Evolutionary conservation across 169 alveolate species (phyloP), one percentile per base, ranked within the genome.

Genomic region (Babesia gibsoni): DNA sequence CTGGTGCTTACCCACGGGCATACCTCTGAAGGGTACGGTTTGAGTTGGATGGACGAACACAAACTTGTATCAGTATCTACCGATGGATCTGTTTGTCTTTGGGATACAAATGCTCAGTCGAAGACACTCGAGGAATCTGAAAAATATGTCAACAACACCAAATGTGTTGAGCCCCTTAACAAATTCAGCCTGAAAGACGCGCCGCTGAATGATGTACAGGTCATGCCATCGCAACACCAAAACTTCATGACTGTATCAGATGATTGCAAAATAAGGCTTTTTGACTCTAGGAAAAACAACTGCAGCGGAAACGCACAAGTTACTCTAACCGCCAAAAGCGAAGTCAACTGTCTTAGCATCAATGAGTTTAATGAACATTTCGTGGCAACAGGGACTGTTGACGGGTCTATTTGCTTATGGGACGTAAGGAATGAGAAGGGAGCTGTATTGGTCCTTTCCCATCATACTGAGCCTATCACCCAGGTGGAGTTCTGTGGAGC

Each of bases 21-120:
- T 82, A 73, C 90, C 23, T 83, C 91, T 54, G 98, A 95, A 49
- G 98, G 98, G 1, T 94, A 84, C 74, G 98, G 97, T 0, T 52
- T 91, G 27, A 81, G 94, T 56, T 95, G 98, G 98, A 90, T 86
- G 53, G 69, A 65, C 25, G 68, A 77, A 16, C 45, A 56, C 49
- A 67, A 67, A 27, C 84, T 95, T 18, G 92, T 92, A 22, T 93
- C 97, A 10, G 95, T 97, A n/a, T 91, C 96, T 23, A 91, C 93
- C 27, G 98, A 95, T 77, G 89, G 88, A 32, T 58, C 90, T 23
- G 90, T 94, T 32, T 89, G 94, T 66, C 72, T 92, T 14, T 95
- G 98, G 98, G 97, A 95, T 80, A 78, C 92, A 30, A 92, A 90
- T 77, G 63, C 84, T 32, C 59, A 45, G 2, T 35, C 77, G 5